These are phyloP conservation scores for Hericium coralloides DNA, from an alignment of 768 basidiomycete species.

Conservation along the genomic window DNA sequence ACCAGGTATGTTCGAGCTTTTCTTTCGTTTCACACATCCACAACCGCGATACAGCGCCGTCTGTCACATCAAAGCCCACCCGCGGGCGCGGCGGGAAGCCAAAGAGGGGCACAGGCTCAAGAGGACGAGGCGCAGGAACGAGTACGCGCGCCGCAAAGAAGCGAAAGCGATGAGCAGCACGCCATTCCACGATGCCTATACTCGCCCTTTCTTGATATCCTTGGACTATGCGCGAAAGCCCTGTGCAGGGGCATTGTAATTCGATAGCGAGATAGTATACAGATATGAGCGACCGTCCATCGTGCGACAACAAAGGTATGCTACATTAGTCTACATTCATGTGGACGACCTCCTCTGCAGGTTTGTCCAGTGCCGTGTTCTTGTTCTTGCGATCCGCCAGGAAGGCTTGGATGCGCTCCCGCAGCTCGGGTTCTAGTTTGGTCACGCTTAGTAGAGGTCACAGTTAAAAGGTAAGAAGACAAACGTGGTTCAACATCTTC, in stretches of 20 bases:
- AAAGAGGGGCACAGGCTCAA: slow-evolving; percentile 1
- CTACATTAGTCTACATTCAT: slow-evolving; percentile 11
- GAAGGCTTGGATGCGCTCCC: slow-evolving; percentile 66
- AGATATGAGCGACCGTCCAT: not conserved
- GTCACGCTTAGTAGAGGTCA: not conserved
- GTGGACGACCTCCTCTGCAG: slow-evolving; percentile 10
- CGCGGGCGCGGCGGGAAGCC: slow-evolving; percentile 7
- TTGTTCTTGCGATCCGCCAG: slow-evolving; percentile 46
- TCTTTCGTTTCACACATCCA: not conserved
- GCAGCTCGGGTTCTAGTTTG: slow-evolving; percentile 52
- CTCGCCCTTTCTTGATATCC: too few species aligned
- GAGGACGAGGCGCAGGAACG: slow-evolving; percentile 9
- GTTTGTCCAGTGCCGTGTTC: slow-evolving; percentile 16
- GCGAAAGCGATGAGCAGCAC: not conserved
- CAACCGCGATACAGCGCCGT: slow-evolving; percentile 2
- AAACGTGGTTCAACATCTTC: slow-evolving; percentile 73
- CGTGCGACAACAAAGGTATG: not conserved
- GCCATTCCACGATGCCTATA: not conserved
- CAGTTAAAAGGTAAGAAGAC: slow-evolving; percentile 17
- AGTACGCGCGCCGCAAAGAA: not conserved
- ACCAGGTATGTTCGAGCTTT: slow-evolving; percentile 2
- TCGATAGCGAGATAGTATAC: not conserved
- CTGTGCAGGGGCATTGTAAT: too few species aligned
- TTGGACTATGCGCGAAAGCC: too few species aligned
- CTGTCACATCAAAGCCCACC: not conserved